Conservation (phyloP, 306 rosid species). For the Cucurbita maxima region DNA sequence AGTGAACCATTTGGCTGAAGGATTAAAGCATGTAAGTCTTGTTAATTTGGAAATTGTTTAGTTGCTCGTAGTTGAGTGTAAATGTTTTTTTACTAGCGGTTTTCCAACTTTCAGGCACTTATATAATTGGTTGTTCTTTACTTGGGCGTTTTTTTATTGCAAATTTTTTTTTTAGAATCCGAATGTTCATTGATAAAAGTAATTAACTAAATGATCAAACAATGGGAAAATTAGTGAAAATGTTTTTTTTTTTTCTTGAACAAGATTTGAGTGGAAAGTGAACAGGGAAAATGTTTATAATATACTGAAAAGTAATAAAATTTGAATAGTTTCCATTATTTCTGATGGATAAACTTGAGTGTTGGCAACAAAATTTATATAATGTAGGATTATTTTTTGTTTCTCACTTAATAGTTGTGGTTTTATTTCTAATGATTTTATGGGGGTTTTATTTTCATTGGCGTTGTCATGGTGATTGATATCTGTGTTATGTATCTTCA, state of each 20-base stretch:
- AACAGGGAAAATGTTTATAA: neutral
- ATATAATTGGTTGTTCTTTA: neutral
- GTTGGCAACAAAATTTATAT: neutral
- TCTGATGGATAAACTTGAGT: neutral
- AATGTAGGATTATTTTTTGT: neutral
- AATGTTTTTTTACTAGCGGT: neutral
- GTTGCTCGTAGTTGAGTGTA: neutral
- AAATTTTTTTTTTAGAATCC: neutral
- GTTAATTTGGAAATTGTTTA: neutral
- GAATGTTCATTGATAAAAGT: neutral
- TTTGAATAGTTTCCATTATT: neutral
- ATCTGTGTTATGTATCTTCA: neutral
- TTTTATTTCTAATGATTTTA: neutral
- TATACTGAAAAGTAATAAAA: neutral
- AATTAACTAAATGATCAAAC: neutral
- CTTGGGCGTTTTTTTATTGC: neutral
- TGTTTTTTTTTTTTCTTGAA: neutral
- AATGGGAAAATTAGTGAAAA: neutral
- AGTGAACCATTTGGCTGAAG: slow-evolving; percentile 97
- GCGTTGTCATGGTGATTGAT: neutral
- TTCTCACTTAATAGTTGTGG: neutral
- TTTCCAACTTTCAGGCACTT: neutral
- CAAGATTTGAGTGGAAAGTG: neutral
- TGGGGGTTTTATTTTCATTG: neutral
- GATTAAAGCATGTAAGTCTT: slow-evolving; percentile 78